Conservation (phyloP, 306 rosid genomes). For the Lablab purpureus region DNA sequence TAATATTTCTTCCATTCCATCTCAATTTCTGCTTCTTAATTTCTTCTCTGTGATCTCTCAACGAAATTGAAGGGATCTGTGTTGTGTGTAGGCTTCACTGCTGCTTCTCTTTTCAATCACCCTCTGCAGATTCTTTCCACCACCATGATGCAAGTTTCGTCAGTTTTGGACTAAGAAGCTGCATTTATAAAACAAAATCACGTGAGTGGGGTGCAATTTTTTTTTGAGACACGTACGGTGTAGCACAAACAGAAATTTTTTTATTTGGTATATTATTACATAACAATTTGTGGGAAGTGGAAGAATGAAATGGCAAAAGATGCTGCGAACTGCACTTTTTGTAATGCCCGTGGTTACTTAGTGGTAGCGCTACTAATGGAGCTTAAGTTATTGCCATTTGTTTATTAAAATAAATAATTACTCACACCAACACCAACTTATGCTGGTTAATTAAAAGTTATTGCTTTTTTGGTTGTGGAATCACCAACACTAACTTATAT, state of each 20-base stretch:
- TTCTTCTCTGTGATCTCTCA: neutral
- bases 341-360: slow-evolving; percentile 34
- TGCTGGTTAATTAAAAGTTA: too few relatives aligned
- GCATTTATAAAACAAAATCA: slow-evolving; percentile 41
- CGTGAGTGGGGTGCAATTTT: slow-evolving; percentile 21
- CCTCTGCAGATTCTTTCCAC: slow-evolving; percentile 27
- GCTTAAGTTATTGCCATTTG: slow-evolving; percentile 26
- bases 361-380: slow-evolving; percentile 36
- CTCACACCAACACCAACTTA: too few relatives aligned
- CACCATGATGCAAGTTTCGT: slow-evolving; percentile 7
- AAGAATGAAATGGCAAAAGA: slow-evolving; percentile 32
- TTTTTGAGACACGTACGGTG: neutral
- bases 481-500: too few relatives aligned
- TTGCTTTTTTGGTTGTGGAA: neutral
- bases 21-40: too few relatives aligned
- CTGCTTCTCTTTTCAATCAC: neutral
- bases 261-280: neutral
- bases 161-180: slow-evolving; percentile 11
- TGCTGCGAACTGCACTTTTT: slow-evolving; percentile 6
- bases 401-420: neutral
- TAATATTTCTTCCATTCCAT: slow-evolving; percentile 90
- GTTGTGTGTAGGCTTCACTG: slow-evolving; percentile 19
- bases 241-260: neutral
- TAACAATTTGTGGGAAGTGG: slow-evolving; percentile 10
- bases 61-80: neutral